Evolutionary conservation across 2,329 filamentous ascomycete species (phyloP).

Genomic region (Davidsoniella australis): DNA sequence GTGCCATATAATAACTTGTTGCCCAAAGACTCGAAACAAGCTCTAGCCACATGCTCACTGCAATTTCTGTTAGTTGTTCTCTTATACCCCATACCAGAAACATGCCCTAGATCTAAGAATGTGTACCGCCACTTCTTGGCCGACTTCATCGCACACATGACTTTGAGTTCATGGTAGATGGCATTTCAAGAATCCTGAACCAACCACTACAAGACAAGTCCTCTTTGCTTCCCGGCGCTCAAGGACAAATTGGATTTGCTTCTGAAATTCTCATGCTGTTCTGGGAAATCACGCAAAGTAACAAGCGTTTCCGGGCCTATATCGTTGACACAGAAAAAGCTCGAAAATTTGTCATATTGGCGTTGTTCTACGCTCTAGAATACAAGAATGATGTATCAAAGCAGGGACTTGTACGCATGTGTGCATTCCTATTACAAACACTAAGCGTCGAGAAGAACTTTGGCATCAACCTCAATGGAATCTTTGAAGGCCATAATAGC

Average conservation of each 20-base stretch:
- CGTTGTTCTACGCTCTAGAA: constrained; percentile 84
- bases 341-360: constrained; percentile 80
- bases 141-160: constrained; percentile 84
- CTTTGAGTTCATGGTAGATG: constrained; percentile 92
- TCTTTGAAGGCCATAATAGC: constrained; percentile 76
- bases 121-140: constrained; percentile 81
- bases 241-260: constrained; percentile 38
- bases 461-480: constrained; percentile 74
- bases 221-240: constrained; percentile 68
- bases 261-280: constrained; percentile 95
- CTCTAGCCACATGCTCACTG: constrained; percentile 78
- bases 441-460: constrained; percentile 86
- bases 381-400: constrained; percentile 73
- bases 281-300: constrained; percentile 94
- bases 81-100: constrained; percentile 76
- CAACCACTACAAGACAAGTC: constrained; percentile 79
- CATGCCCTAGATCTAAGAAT: constrained; percentile 57
- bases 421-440: constrained; percentile 89
- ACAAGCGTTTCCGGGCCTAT: constrained; percentile 90
- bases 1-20: constrained; percentile 88
- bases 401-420: constrained; percentile 89
- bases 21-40: constrained; percentile 79
- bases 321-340: constrained; percentile 90
- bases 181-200: constrained; percentile 81
- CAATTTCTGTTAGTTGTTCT: constrained; percentile 77